Percentiles rank a stretch among this genome's conserved stretches.
Conservation (phyloP, 768 basidiomycete species). For the Atractiella rhizophila region DNA sequence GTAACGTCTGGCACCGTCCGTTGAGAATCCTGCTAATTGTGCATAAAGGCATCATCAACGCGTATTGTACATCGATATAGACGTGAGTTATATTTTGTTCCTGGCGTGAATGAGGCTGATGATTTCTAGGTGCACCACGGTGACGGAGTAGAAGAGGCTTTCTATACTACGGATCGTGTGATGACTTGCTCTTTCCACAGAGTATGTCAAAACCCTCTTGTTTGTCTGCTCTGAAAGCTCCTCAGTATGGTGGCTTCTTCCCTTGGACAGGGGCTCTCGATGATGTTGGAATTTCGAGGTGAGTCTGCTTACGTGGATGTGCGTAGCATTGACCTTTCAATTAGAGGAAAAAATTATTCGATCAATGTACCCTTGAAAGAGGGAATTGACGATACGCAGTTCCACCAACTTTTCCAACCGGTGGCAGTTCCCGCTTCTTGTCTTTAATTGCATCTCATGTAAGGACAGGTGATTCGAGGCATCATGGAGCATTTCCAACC, state of each 20-base stretch:
- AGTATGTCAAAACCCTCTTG: constrained; percentile 51
- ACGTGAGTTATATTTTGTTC: no score
- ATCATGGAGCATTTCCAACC: constrained; percentile 74
- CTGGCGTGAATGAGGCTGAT: no score
- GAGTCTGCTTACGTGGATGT: no score
- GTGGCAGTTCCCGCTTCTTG: not conserved
- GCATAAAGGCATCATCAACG: constrained; percentile 36
- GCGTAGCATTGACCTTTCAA: no score
- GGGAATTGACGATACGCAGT: constrained; percentile 45
- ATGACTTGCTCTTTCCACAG: constrained; percentile 97
- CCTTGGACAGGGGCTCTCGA: constrained; percentile 69
- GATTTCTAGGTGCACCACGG: constrained; percentile 98
- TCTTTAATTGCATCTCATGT: not conserved
- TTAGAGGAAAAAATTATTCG: constrained; percentile 53
- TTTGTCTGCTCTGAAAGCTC: constrained; percentile 19
- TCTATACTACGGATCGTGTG: constrained; percentile 88
- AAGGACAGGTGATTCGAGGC: constrained; percentile 44
- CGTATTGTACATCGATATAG: constrained; percentile 91
- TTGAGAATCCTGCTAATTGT: no score
- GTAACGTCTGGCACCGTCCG: no score
- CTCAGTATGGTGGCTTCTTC: constrained; percentile 2
- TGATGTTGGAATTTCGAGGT: constrained; percentile 60
- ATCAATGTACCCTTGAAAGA: constrained; percentile 84
- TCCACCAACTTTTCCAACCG: not conserved
- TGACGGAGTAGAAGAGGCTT: constrained; percentile 95